Evolutionary conservation across 257 asterid genomes (phyloP), one percentile per base, ranked within the genome.

Genomic region (Fraxinus pennsylvanica): DNA sequence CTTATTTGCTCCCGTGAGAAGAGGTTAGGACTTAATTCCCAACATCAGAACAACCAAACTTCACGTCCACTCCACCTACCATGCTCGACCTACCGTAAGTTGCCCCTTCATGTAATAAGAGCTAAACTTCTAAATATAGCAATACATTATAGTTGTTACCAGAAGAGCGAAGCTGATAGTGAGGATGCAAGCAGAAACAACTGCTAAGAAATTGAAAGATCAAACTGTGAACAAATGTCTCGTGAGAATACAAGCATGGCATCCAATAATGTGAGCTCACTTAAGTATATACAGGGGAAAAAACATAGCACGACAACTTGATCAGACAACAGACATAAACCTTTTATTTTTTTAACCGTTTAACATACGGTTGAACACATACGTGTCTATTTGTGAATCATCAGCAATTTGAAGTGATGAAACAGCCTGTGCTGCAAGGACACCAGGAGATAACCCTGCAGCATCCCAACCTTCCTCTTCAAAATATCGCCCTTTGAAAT

Each of bases 341-440:
- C 39, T 12, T 19, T 45, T 39, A 63, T 10, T 35, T 19, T 19
- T 72, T 77, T 70, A 86, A 72, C 82, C 76, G 69, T 77, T 66
- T 68, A 76, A 77, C 61, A 80, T 73, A 66, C 27, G 77, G 80
- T 82, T 82, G 74, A 80, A 61, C 68, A 72, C 81, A 69, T 74
- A 65, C 32, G 84, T 74, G 39, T 83, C 87, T 3, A 87, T 79
- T 9, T 82, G 66, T 45, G 82, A 80, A 73, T 88, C 87, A 71
- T 84, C 89, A 45, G 84, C 87, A 69, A 88, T 82, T 69, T 78
- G 80, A 63, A 83, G 88, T 9, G 90, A 82, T n/a, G 88, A 84
- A 78, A 88, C 79, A 50, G 88, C 88, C 79, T 79, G 83, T 15
- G 87, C 87, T 77, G 85, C 84, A 74, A 84, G 80, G 79, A 78